Conservation (phyloP, 2,329 filamentous ascomycete species). For the Colletotrichum sp. region DNA sequence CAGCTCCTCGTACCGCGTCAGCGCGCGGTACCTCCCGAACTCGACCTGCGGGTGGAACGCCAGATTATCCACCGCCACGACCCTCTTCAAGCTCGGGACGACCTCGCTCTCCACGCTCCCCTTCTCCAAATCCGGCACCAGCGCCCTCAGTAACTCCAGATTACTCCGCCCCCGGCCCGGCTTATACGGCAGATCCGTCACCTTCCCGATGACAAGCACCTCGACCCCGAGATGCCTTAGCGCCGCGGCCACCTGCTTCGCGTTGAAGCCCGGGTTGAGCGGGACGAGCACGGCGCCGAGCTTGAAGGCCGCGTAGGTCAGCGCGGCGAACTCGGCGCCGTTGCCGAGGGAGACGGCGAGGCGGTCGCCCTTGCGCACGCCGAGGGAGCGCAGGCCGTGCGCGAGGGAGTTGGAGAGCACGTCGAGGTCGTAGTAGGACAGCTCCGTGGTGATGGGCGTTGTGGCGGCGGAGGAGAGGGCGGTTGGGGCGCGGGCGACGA, state of each 20-base stretch:
- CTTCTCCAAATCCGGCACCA: slow-evolving; percentile 48
- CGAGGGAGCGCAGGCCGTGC: slow-evolving; percentile 69
- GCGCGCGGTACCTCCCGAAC: slow-evolving; percentile 45
- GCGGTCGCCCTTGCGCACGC: slow-evolving; percentile 81
- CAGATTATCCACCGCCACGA: slow-evolving; percentile 84
- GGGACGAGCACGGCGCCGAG: slow-evolving; percentile 94
- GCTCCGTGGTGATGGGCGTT: slow-evolving; percentile 59
- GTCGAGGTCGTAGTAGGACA: slow-evolving; percentile 81
- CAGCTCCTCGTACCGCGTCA: slow-evolving; percentile 53
- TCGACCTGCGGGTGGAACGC: slow-evolving; percentile 44
- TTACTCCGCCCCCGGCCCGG: slow-evolving; percentile 61
- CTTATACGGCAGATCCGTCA: slow-evolving; percentile 80
- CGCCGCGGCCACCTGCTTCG: slow-evolving; percentile 77
- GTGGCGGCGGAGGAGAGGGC: slow-evolving; percentile 22
- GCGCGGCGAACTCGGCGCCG: slow-evolving; percentile 79
- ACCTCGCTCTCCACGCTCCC: slow-evolving; percentile 41
- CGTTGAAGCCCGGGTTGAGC: slow-evolving; percentile 88
- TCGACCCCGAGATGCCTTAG: slow-evolving; percentile 75
- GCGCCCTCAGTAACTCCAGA: slow-evolving; percentile 46
- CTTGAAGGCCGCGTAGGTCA: slow-evolving; percentile 92
- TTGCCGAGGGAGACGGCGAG: slow-evolving; percentile 90
- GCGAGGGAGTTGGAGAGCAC: slow-evolving; percentile 78
- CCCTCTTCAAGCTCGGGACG: slow-evolving; percentile 71
- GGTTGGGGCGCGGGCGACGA: slow-evolving; percentile 55
- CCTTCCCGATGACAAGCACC: slow-evolving; percentile 82